These are phyloP conservation scores for Thinopyrum elongatum DNA, from an alignment of 176 grass and related monocot species.

Conservation along the genomic window DNA sequence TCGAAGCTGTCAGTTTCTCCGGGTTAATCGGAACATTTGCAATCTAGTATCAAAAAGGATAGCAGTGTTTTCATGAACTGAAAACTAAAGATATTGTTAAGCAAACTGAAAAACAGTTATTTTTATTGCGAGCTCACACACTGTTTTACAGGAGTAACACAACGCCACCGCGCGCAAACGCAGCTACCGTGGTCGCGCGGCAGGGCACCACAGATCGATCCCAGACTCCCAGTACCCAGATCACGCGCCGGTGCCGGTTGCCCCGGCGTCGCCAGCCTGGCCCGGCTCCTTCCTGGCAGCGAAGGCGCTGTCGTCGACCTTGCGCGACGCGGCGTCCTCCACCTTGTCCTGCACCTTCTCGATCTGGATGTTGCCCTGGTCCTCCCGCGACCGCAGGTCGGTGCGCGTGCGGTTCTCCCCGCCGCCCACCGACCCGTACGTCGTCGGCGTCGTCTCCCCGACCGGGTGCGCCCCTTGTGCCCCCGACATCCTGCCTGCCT, in stretches of 20 bases:
- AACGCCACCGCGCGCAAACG: neutral
- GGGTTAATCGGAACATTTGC: too few relatives aligned
- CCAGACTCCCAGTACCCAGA: too few relatives aligned
- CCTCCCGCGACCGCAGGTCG: slow-evolving; percentile 47
- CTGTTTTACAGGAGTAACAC: neutral
- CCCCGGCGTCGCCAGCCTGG: slow-evolving; percentile 1
- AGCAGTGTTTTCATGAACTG: too few relatives aligned
- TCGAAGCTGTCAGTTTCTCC: too few relatives aligned
- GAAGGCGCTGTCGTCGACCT: slow-evolving; percentile 29
- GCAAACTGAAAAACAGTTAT: too few relatives aligned
- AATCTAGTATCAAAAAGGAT: too few relatives aligned
- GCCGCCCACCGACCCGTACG: slow-evolving; percentile 61
- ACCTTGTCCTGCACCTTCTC: slow-evolving; percentile 68
- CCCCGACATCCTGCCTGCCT: slow-evolving; percentile 33
- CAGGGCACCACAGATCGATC: neutral
- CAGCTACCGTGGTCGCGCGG: neutral
- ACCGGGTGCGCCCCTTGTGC: slow-evolving; percentile 54
- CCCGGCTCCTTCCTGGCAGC: slow-evolving; percentile 13
- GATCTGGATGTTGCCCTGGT: slow-evolving; percentile 66
- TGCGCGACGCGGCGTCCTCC: slow-evolving; percentile 32
- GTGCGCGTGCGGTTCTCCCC: slow-evolving; percentile 52
- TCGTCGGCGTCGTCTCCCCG: slow-evolving; percentile 47
- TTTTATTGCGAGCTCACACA: too few relatives aligned
- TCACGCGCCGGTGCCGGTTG: slow-evolving; percentile 39
- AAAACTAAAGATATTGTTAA: too few relatives aligned